Evolutionary conservation across 2,329 filamentous ascomycete genomes (phyloP), one percentile per base, ranked within the genome.

Genomic region (Tolypocladium pustulatum): DNA sequence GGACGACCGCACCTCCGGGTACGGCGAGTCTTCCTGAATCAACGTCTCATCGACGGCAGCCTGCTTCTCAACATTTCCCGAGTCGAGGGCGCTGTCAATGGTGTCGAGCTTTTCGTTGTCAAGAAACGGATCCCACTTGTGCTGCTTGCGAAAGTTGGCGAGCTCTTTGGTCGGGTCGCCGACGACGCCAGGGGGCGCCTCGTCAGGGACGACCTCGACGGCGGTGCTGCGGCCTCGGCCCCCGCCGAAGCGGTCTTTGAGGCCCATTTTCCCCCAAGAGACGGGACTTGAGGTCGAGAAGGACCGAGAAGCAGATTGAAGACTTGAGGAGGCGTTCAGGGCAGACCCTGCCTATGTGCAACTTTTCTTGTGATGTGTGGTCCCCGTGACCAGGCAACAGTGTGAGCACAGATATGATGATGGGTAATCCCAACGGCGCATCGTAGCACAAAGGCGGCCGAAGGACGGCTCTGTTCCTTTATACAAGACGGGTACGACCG

Each of bases 81-180:
- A 73, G 6, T 71, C 63, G 30, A 80, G 67, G 7, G 75, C 77
- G 27, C 75, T 71, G 43, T 82, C 77, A 38, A 83, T 73, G 58
- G 74, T 76, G 20, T 81, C 76, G 53, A 78, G 73, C 30, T 80
- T 74, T 53, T 81, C 78, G 40, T 78, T 67, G 2, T 79, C 78
- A 59, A 85, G 65, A 61, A 84, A 84, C 49, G 81, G 81, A 64
- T 85, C 82, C 74, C 79, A 82, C 55, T 76, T 73, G 64, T 83
- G 81, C 60, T 78, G 74, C 56, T 75, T 71, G 64, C 78, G 75
- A 61, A 82, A 76, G 52, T 76, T 65, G 57, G 71, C 71, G 55
- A 76, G 65, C 57, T 71, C 66, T 27, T 59, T 59, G 46, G 69
- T 64, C 37, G 59, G 57, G 52, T 61, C 54, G 15, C 61, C 58